Base-by-base conservation (phyloP, 495 filamentous ascomycete species). In the Xylaria scruposa region DNA sequence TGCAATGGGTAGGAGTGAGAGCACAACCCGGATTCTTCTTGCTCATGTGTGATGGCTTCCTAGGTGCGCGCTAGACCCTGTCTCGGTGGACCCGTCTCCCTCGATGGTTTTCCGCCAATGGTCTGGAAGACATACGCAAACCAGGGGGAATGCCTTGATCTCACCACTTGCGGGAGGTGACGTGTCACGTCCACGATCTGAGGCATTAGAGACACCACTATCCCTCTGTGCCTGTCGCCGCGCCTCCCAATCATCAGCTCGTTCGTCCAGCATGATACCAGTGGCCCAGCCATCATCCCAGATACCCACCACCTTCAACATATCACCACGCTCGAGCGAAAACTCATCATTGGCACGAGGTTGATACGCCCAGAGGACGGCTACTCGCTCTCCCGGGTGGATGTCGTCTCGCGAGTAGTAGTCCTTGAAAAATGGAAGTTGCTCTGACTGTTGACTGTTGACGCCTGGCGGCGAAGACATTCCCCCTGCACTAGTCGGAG, bases 251-350 rank as follows among this genome's bases (percentile, higher is more conserved):
- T 98, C 93, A 67, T 99, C 97, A 1, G 94, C 94, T 67, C 90
- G 87, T 73, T 97, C 93, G 60, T 91, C 84, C 38, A 97, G 79
- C 76, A 94, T 84, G 64, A 97, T 88, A 74, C 97, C 97, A 12
- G 97, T 99, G 40, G 97, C 97, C 97, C 97, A 99, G 51, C 97
- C 97, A 83, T 99, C 97, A 79, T 99, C 97, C 97, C 97, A 99
- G 73, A 99, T 98, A 49, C 97, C 97, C 63, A 99, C 92, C 40
- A 99, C 92, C 82, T 97, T 97, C 70, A 99, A 85, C 96, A 99
- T 98, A 81, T 99, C 97, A 58, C 97, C 97, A 65, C 97, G 90
- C 72, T 98, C 96, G 36, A 99, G 85, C 70, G 92, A 89, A 76
- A 97, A 98, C 78, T 99, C 97, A 76, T 99, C 97, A 36, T 89